Evolutionary conservation across 78 protist species (phyloP), one percentile per base, ranked within the genome.

Genomic region (Kipferlia bialata): DNA sequence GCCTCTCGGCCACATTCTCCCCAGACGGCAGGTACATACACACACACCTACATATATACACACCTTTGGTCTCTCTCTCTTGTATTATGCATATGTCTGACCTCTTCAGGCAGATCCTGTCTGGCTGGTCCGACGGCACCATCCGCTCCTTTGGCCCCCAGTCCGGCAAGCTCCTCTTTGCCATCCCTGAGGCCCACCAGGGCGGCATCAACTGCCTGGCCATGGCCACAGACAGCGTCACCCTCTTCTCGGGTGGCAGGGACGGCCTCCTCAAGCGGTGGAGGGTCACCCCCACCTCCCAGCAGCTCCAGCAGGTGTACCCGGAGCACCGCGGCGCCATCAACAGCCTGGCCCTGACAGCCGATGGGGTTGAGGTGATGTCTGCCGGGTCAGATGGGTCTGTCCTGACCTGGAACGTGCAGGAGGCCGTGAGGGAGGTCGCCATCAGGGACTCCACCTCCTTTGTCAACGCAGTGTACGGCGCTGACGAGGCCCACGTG

Each of bases 81-180:
- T n/a, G n/a, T n/a, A n/a, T n/a, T n/a, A n/a, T n/a, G n/a, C n/a
- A n/a, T n/a, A n/a, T n/a, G n/a, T n/a, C n/a, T n/a, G n/a, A n/a
- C n/a, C n/a, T n/a, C n/a, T n/a, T n/a, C n/a, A n/a, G n/a, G n/a
- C n/a, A 5, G 48, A 70, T 85, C 53, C 1, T 81, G 36, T n/a
- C 60, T 28, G 85, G 85, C 1, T 81, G 85, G 86, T 15, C 36
- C 28, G 90, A 85, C 60, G 89, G 85, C 38, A 64, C 61, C 51
- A 54, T 85, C 48, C 78, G 89, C 17, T 82, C 82, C 29, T 84
- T 84, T 29, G 84, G 79, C 12, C 89, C 89, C 36, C 73, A 84
- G 71, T 70, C 82, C 5, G 85, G 89, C 22, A 71, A 61, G 45
- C 65, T 79, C 10, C 13, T 71, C 36, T 82, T 24, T 68, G 81